Base-by-base conservation (phyloP, 1,284 basidiomycete species). In the Meripilus lineatus region DNA sequence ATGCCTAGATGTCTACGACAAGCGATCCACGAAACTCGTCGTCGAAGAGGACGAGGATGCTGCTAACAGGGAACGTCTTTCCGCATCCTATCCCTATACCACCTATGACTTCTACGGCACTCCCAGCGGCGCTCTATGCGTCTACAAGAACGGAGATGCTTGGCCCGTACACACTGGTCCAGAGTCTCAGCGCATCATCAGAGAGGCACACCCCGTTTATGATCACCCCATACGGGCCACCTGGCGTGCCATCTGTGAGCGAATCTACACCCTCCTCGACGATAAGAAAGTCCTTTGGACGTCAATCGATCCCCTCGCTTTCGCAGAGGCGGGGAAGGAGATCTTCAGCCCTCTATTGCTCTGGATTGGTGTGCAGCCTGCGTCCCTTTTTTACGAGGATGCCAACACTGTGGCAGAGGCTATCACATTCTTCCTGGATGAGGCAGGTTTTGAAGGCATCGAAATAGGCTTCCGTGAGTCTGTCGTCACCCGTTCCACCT, bases 171-270 rank as follows among this genome's bases (percentile, higher is more conserved):
- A 15, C 14, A 32, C 38, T 24, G 42, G 48, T 18, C 48, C 38
- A 23, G n/a, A 58, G 41, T 47, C 57, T 13, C 54, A 59, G 49
- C 22, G 55, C 23, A 55, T 64, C 51, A 24, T 52, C 21, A 52
- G 58, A 33, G 63, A 61, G 47, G 50, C 58, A 32, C 63, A 63
- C 42, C 57, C 59, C 1, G 53, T 66, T 41, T 53, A 62, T 56
- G 35, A 40, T 38, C 61, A 62, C 45, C n/a, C 48, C 35, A 63
- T 64, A 28, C 25, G 7, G 37, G 38, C 32, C 24, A 40, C 30
- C 25, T 65, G 59, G 63, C 43, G 36, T 33, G 21, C 34, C 28
- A 53, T 54, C 34, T 50, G 44, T 30, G 32, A 3, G 46, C 6
- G 30, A 28, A 60, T 62, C 51, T 51, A 36, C 48, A 28, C 50